phyloP scores from a whole-genome alignment of 345 rosid genomes.

The Corymbia maculata region DNA sequence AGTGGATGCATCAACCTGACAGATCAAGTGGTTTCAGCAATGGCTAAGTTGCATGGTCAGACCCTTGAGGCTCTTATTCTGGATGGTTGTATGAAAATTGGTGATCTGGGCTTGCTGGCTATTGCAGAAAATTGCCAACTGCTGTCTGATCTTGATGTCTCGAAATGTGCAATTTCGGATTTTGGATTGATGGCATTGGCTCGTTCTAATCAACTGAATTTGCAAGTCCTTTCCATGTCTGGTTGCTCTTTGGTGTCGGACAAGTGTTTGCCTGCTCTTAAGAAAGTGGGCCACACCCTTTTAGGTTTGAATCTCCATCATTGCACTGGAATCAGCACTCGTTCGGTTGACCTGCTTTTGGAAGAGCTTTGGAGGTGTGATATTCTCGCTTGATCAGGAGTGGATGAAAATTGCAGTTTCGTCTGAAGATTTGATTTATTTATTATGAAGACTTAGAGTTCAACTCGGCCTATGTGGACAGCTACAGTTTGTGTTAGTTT shows the following conservation, averaged over 20 bases:
- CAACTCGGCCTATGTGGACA: not conserved
- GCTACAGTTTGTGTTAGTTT: slow-evolving; percentile 28
- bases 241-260: slow-evolving; percentile 65
- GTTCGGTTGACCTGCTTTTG: slow-evolving; percentile 44
- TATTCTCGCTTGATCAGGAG: slow-evolving; percentile 49
- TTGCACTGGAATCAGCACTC: slow-evolving; percentile 54
- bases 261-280: slow-evolving; percentile 45
- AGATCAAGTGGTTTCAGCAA: slow-evolving; percentile 17
- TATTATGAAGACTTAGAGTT: not conserved
- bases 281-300: slow-evolving; percentile 52
- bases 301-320: slow-evolving; percentile 71
- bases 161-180: slow-evolving; percentile 28
- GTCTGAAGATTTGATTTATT: not conserved
- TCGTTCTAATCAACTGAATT: slow-evolving; percentile 34
- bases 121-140: slow-evolving; percentile 23
- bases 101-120: slow-evolving; percentile 24
- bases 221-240: slow-evolving; percentile 65
- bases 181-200: slow-evolving; percentile 20
- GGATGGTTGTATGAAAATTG: slow-evolving; percentile 26
- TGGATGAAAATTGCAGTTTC: not conserved
- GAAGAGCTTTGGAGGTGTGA: slow-evolving; percentile 79
- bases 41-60: slow-evolving; percentile 21
- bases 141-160: slow-evolving; percentile 32
- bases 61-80: slow-evolving; percentile 27
- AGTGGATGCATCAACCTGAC: slow-evolving; percentile 27